Evolutionary conservation across 306 rosid genomes (phyloP), one percentile per base, ranked within the genome.

Genomic region (Prunus kanzakura): DNA sequence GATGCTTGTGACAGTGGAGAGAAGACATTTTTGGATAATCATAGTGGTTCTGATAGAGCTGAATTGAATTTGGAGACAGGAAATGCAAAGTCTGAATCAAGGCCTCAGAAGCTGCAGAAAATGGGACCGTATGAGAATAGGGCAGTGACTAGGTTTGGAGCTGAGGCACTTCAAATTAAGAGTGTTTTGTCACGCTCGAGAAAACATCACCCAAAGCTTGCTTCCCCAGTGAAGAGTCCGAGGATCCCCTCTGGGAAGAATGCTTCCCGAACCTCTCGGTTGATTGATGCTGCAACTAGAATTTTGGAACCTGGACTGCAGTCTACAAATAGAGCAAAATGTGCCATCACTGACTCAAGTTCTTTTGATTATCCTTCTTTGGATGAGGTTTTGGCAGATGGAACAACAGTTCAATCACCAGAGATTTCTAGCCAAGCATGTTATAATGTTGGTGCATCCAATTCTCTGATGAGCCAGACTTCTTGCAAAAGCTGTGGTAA

Each of bases 291-390:
- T 18, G 98, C 98, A 35, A 84, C 96, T 69, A 88, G 77, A 78
- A 88, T 93, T 79, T 88, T 93, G 86, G 98, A 93, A 84, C 97
- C 98, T 12, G 91, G 97, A 43, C 23, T 93, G 86, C 97, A 88
- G 74, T 82, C 84, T 73, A 75, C 85, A 3, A 84, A 83, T 75
- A 87, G 85, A 75, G 82, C 83, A 22, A 89, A 88, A 78, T 66
- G 75, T 23, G 78, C 93, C 64, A 79, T 91, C 73, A 77, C 86
- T 9, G 86, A 89, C 78, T 73, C 81, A 6, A 79, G 79, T 72
- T 76, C 96, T 45, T 72, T 23, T 66, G 75, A 45, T 64, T 74
- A 78, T 82, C 76, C 86, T 82, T 77, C 61, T 1, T 81, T 55
- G 43, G 57, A 75, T 41, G 80, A 61, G 80, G 52, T 51, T 76